Evolutionary conservation across 441 rosid species (phyloP).

Genomic region (Monsonia emarginata): DNA sequence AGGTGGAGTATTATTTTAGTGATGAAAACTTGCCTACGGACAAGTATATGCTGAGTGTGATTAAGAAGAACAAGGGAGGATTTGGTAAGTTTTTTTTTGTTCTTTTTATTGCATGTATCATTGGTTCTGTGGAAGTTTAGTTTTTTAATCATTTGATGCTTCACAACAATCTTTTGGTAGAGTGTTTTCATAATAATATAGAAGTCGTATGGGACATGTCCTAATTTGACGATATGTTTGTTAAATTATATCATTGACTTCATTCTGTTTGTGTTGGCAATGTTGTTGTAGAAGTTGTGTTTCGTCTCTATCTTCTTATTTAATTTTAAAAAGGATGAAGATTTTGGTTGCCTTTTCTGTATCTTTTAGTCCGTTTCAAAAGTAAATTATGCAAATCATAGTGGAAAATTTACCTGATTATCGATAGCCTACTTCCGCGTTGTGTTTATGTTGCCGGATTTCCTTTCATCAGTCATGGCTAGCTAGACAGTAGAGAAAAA

Average conservation of each 20-base stretch:
- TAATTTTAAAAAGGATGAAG: too few species aligned
- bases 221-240: not conserved
- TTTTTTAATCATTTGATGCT: not conserved
- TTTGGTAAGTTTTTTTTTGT: slow-evolving; percentile 43
- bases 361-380: too few species aligned
- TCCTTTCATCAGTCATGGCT: too few species aligned
- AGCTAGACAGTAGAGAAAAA: slow-evolving; percentile 20
- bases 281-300: too few species aligned
- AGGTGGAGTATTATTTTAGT: slow-evolving; percentile 91
- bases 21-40: slow-evolving; percentile 79
- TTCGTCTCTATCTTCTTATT: too few species aligned
- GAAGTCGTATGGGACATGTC: not conserved
- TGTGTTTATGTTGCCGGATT: too few species aligned
- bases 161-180: not conserved
- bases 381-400: not conserved
- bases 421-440: not conserved
- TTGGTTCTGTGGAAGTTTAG: not conserved
- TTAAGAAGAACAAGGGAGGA: slow-evolving; percentile 69
- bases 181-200: not conserved
- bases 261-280: too few species aligned
- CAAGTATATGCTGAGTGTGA: slow-evolving; percentile 51
- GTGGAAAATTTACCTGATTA: not conserved
- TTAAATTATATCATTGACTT: too few species aligned
- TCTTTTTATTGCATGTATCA: not conserved
- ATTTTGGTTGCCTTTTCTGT: too few species aligned